phyloP scores from a whole-genome alignment of 1,139 yeast species.

The Chernovozyma aurita region DNA sequence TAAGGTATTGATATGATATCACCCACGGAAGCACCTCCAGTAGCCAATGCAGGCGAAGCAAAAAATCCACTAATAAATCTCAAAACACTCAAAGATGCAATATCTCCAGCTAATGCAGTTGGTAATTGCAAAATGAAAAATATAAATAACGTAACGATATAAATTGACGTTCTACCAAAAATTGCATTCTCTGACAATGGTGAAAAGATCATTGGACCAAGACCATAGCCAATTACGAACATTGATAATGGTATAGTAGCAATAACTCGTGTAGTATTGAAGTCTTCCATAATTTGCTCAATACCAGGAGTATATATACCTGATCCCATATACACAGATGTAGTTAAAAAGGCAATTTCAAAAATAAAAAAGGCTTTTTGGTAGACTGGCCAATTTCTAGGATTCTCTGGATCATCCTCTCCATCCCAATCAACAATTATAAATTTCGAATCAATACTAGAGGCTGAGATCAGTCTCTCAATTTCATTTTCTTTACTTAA shows the following conservation, averaged over 20 bases:
- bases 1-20: conserved; percentile 23
- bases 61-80: conserved; percentile 33
- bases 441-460: not conserved
- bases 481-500: not conserved
- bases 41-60: conserved; percentile 32
- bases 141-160: conserved; percentile 24
- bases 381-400: conserved; percentile 23
- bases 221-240: conserved; percentile 51
- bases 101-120: conserved; percentile 25
- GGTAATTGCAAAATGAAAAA: conserved; percentile 32
- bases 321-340: conserved; percentile 24
- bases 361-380: conserved; percentile 16
- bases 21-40: conserved; percentile 35
- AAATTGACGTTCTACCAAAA: conserved; percentile 50
- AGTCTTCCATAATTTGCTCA: conserved; percentile 35
- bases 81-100: conserved; percentile 28
- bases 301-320: conserved; percentile 29
- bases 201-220: conserved; percentile 51
- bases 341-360: conserved; percentile 20
- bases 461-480: not conserved
- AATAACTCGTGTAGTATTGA: conserved; percentile 37
- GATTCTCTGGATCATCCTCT: conserved; percentile 27
- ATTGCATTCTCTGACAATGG: conserved; percentile 48
- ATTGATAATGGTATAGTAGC: conserved; percentile 40
- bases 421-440: conserved; percentile 23